Evolutionary conservation across 352 stramenopile species (phyloP).

Genomic region (Phytophthora syringae): DNA sequence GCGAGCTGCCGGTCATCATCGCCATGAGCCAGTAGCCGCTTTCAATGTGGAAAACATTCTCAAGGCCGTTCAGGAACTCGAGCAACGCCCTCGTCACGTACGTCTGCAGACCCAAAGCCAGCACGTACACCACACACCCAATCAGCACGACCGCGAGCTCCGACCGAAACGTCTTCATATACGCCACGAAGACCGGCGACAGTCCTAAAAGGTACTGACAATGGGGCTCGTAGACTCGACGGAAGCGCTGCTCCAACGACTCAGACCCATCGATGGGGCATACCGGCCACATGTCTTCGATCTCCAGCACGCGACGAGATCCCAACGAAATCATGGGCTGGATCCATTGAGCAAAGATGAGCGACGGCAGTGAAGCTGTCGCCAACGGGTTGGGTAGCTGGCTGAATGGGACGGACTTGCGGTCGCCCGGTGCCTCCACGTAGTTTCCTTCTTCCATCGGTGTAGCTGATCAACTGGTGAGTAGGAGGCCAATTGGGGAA

Average conservation of each 20-base stretch:
- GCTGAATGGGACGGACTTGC: conserved; percentile 13
- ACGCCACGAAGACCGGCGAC: conserved; percentile 26
- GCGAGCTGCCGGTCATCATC: conserved; percentile 30
- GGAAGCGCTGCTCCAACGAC: neutral
- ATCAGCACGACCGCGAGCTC: conserved; percentile 24
- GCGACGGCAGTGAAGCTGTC: conserved; percentile 27
- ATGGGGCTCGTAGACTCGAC: neutral
- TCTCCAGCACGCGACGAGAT: conserved; percentile 30
- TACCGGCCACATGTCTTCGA: conserved; percentile 39
- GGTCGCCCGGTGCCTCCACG: conserved; percentile 11
- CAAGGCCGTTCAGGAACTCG: conserved; percentile 35
- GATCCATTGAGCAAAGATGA: conserved; percentile 38
- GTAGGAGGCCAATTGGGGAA: neutral
- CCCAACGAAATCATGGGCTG: conserved; percentile 42
- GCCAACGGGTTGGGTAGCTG: conserved; percentile 39
- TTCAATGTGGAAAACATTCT: conserved; percentile 36
- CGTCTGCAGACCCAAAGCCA: conserved; percentile 33
- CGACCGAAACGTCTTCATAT: conserved; percentile 17
- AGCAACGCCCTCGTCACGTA: conserved; percentile 35
- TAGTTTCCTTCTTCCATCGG: conserved; percentile 14
- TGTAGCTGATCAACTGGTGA: neutral
- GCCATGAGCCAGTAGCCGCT: conserved; percentile 40
- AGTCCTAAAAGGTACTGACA: conserved; percentile 14
- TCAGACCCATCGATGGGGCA: conserved; percentile 24
- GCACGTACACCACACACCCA: conserved; percentile 36